Percentiles rank a stretch among this genome's conserved stretches.
phyloP scores from a whole-genome alignment of 176 grass and related monocot species.

The Ampelocalamus luodianensis region DNA sequence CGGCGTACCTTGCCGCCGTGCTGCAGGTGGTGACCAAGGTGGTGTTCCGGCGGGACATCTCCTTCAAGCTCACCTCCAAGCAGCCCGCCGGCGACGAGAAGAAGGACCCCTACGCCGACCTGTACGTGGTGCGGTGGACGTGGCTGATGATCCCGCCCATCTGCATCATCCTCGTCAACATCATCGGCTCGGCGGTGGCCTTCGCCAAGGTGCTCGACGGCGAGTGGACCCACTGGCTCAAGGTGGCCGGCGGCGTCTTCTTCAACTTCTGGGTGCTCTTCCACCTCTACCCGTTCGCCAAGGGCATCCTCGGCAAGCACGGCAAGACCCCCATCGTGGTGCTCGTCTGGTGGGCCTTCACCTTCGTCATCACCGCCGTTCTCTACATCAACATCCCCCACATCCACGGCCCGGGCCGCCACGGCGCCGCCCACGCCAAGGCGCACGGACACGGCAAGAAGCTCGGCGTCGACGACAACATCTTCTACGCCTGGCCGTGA shows the following conservation, averaged over 20 bases:
- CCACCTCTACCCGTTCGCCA: constrained; percentile 89
- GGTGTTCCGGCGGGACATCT: constrained; percentile 78
- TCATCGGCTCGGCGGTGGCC: constrained; percentile 78
- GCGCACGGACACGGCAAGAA: constrained; percentile 12
- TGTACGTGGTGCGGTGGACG: constrained; percentile 79
- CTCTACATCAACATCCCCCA: constrained; percentile 84
- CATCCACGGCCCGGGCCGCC: constrained; percentile 39
- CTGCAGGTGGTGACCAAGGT: constrained; percentile 83
- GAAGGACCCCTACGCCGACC: constrained; percentile 88
- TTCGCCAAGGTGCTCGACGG: constrained; percentile 83
- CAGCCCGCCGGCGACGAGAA: constrained; percentile 71
- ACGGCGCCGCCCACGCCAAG: neutral
- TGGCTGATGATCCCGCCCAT: constrained; percentile 74
- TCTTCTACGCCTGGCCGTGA: constrained; percentile 26
- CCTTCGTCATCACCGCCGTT: constrained; percentile 84
- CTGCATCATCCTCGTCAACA: constrained; percentile 78
- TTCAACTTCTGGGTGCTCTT: constrained; percentile 98
- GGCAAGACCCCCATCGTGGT: constrained; percentile 78
- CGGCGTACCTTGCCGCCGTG: constrained; percentile 83
- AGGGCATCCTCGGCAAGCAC: constrained; percentile 79
- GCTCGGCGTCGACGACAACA: accelerated
- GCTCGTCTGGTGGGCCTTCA: constrained; percentile 87
- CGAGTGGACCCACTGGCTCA: constrained; percentile 83
- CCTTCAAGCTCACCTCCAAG: constrained; percentile 82
- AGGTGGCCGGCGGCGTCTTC: constrained; percentile 83